A percentile compares a stretch with the other conserved stretches of the same genome.
phyloP scores from a whole-genome alignment of 495 filamentous ascomycete species.

The Daldinia grandis region DNA sequence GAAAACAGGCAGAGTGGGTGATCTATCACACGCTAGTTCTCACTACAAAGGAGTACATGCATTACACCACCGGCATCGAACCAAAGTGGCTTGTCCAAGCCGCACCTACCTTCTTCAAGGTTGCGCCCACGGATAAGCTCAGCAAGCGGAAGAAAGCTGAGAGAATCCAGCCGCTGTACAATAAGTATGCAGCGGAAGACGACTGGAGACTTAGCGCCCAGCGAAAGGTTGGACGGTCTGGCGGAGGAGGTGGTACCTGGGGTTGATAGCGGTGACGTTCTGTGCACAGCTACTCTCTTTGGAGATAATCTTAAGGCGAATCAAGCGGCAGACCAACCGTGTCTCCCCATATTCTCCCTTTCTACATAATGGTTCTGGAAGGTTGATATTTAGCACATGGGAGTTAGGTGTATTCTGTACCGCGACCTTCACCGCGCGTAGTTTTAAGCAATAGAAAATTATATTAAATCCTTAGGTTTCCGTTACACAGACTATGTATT shows the following conservation, averaged over 20 bases:
- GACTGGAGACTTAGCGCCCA: conserved; percentile 95
- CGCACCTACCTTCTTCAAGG: conserved; percentile 97
- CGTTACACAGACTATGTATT: not conserved
- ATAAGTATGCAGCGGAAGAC: conserved; percentile 84
- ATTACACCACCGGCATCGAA: conserved; percentile 88
- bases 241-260: conserved; percentile 92
- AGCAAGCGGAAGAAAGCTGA: conserved; percentile 94
- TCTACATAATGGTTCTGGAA: not conserved
- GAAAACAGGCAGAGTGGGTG: conserved; percentile 94
- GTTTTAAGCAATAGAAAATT: not conserved
- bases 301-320: not conserved
- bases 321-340: not conserved
- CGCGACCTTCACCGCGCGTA: not conserved
- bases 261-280: conserved; percentile 61
- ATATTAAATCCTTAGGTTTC: not conserved
- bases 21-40: conserved; percentile 89
- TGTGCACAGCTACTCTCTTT: not conserved
- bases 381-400: not conserved
- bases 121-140: conserved; percentile 86
- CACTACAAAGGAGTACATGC: conserved; percentile 98
- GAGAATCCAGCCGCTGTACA: conserved; percentile 92
- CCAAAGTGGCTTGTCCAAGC: conserved; percentile 92
- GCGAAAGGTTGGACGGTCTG: conserved; percentile 83
- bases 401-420: not conserved
- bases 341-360: not conserved